A percentile compares a stretch with the other conserved stretches of the same genome.
Evolutionary conservation across 2,329 filamentous ascomycete genomes (phyloP).

Genomic region (Huntiella abstrusa): DNA sequence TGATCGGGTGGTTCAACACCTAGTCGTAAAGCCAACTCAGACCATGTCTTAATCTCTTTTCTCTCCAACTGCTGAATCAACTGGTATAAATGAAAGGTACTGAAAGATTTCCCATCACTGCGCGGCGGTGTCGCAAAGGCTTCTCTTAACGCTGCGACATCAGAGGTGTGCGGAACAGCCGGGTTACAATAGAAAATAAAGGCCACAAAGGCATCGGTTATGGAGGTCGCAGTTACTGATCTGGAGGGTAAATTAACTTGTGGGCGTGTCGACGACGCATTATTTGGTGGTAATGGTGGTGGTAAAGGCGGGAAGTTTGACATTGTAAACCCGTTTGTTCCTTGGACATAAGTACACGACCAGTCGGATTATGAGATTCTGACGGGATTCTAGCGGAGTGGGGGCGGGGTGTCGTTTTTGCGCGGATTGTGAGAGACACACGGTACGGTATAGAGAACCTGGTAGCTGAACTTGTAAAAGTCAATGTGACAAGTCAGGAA

Average conservation of each 20-base stretch:
- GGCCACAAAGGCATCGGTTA: constrained; percentile 64
- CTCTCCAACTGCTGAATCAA: constrained; percentile 60
- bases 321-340: neutral
- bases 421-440: too few relatives aligned
- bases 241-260: constrained; percentile 10
- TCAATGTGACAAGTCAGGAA: too few relatives aligned
- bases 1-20: constrained; percentile 71
- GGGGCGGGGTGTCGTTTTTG: too few relatives aligned
- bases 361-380: too few relatives aligned
- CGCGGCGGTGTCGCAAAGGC: constrained; percentile 65
- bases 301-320: neutral
- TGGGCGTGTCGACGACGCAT: neutral
- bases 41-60: constrained; percentile 86
- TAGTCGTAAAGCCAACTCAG: constrained; percentile 67
- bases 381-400: too few relatives aligned
- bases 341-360: too few relatives aligned
- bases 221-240: constrained; percentile 45
- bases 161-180: constrained; percentile 43
- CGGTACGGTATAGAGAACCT: too few relatives aligned
- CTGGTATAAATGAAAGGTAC: constrained; percentile 56
- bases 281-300: neutral
- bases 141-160: constrained; percentile 52
- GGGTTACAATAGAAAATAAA: constrained; percentile 91
- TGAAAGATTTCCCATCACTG: constrained; percentile 75
- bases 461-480: too few relatives aligned